Conservation (phyloP, 495 filamentous ascomycete genomes). For the Xylaria flabelliformis region DNA sequence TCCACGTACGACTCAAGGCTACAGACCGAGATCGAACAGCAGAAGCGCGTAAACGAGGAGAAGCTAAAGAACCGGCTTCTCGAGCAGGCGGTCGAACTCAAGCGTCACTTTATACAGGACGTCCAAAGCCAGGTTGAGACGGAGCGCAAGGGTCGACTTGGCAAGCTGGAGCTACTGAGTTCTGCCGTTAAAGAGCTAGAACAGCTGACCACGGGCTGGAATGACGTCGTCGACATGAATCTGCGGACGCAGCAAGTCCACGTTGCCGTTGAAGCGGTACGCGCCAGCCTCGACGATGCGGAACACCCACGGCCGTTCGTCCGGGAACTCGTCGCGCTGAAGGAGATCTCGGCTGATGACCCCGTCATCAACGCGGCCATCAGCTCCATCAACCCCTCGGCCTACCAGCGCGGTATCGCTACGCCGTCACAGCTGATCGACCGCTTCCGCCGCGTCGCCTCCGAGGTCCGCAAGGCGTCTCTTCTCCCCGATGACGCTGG, state of each 20-base stretch:
- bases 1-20: conserved; percentile 80
- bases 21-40: conserved; percentile 73
- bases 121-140: conserved; percentile 83
- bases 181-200: conserved; percentile 79
- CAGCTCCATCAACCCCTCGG: conserved; percentile 87
- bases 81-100: conserved; percentile 87
- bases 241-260: conserved; percentile 93
- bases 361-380: conserved; percentile 88
- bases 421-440: conserved; percentile 85
- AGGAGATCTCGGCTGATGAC: conserved; percentile 85
- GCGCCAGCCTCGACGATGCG: conserved; percentile 75
- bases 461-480: conserved; percentile 91
- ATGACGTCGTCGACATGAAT: conserved; percentile 83
- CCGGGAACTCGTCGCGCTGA: conserved; percentile 88
- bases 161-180: conserved; percentile 82
- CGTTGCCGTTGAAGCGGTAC: conserved; percentile 92
- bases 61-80: conserved; percentile 82
- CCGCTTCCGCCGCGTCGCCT: conserved; percentile 92
- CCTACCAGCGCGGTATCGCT: conserved; percentile 91
- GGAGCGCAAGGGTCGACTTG: conserved; percentile 85
- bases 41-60: conserved; percentile 77
- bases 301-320: conserved; percentile 82
- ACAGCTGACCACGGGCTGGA: conserved; percentile 82
- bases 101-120: conserved; percentile 78
- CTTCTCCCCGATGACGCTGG: conserved; percentile 91